Evolutionary conservation across 2,329 filamentous ascomycete species (phyloP), one percentile per base, ranked within the genome.

Genomic region (Madurella mycetomatis): DNA sequence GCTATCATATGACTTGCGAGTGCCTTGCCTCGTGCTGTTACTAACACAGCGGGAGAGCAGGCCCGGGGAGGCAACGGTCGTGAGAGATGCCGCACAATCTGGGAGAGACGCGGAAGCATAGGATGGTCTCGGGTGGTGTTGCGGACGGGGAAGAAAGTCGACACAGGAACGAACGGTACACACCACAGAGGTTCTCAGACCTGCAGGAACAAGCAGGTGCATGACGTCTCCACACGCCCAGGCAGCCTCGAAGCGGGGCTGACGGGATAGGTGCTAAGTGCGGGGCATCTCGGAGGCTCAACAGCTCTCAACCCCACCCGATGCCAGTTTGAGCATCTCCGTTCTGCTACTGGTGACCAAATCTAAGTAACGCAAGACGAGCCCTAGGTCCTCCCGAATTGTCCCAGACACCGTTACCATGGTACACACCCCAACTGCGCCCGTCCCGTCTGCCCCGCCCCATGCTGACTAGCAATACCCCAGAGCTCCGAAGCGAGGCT

Each of bases 401-500:
- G 34, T 25, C 34, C 34, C 15, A 16, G 9, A 41, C 44, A 25
- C 30, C 25, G 30, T 18, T 47, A 53, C 30, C 39, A 59, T 59
- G 57, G 57, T 59, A 47, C 1, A 19, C 34, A 42, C 40, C 37
- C 40, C 30, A 30, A 5, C 25, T 16, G 39, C 18, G 17, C 17
- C 30, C 12, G 2, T 4, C 18, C 12, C 41, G 1, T 25, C 31
- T 7, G 15, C 9, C 12, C 30, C 31, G 9, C 9, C 15, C 13
- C 18, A n/a, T 13, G 34, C 42, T 16, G 18, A 44, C 44, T 11
- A 15, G 11, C 13, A 9, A 2, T 40, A 9, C 17, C 32, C 2
- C 56, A 79, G 76, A 73, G 85, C 65, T 95, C 92, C 68, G 92
- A 96, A 78, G 85, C 90, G 58, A 82, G 91, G 64, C 81, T 97